Conservation (phyloP, 345 rosid species). For the Erucastrum elatum region DNA sequence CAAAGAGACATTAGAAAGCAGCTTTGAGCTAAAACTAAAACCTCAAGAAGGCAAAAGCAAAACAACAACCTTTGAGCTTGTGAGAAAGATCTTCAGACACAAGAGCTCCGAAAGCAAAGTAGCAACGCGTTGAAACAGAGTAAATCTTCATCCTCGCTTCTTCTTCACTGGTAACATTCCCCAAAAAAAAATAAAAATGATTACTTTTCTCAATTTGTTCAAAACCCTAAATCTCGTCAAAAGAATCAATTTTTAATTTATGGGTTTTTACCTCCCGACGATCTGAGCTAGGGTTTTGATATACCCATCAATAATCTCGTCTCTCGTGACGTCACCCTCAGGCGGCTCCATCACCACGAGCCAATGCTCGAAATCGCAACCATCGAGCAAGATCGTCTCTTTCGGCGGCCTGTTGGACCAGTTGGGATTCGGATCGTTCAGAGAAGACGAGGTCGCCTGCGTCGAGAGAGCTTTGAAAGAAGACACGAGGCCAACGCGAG, state of each 20-base stretch:
- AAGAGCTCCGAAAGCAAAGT: conserved; percentile 89
- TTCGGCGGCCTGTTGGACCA: conserved; percentile 93
- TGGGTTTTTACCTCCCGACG: conserved; percentile 62
- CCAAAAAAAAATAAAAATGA: neutral
- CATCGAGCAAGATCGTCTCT: conserved; percentile 89
- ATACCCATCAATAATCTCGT: conserved; percentile 76
- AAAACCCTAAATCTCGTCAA: neutral
- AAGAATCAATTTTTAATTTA: neutral
- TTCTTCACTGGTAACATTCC: conserved; percentile 55
- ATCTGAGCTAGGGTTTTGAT: conserved; percentile 70
- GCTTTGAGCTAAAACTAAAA: neutral
- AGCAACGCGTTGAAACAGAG: conserved; percentile 74
- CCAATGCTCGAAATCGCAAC: conserved; percentile 97
- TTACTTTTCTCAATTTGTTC: neutral
- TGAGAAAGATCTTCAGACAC: conserved; percentile 66
- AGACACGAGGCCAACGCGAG: conserved; percentile 32
- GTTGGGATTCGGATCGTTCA: conserved; percentile 73
- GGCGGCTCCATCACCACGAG: conserved; percentile 81
- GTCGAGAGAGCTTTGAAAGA: conserved; percentile 46
- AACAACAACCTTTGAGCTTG: conserved; percentile 62
- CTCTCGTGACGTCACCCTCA: conserved; percentile 66
- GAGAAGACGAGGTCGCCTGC: conserved; percentile 58
- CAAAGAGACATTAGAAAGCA: neutral
- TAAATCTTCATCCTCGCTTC: conserved; percentile 89
- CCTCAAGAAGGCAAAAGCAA: neutral